Evolutionary conservation across 495 filamentous ascomycete genomes (phyloP), one percentile per base, ranked within the genome.

Genomic region (Amniculicola lignicola): DNA sequence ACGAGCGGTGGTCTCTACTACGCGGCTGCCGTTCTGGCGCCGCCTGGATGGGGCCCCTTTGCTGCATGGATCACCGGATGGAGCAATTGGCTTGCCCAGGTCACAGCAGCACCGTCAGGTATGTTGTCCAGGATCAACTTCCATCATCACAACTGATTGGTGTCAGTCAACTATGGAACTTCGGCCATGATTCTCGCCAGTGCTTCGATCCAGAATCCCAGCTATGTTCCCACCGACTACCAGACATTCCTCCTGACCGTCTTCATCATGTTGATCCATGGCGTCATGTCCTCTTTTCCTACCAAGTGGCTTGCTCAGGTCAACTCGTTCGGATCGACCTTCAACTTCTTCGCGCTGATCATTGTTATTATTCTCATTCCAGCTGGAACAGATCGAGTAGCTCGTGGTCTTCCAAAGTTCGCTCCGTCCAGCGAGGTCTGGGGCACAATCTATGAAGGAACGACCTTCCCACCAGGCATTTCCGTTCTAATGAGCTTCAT

Each of bases 1-100:
- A 87, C 84, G 33, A 84, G 83, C 64, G 87, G 87, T 33, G 87
- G 87, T 41, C 75, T 90, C 29, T 90, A 90, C 65, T 90, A 90
- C 67, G 85, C 87, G 18, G 75, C 86, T 22, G 86, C 87, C 2
- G 87, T 89, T 0, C 79, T 90, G n/a, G 87, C 87, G 21, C 86
- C 85, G 31, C 82, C 83, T 6, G 84, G 84, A 48, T 89, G 80
- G 62, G 87, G 87, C 3, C 87, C 87, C 15, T 76, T 87, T 24
- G 87, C 86, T 4, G 85, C 87, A 10, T 90, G 74, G 68, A 57
- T 69, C 19, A 67, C 64, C 19, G 72, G 71, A 35, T 89, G 87
- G 87, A 85, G 82, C 40, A 89, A 87, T 68, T 88, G 84, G 82
- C 77, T 86, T 38, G 80, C 75, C 16, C 85, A 88, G 63, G 79